Percentiles rank a stretch among this genome's conserved stretches.
phyloP scores from a whole-genome alignment of 768 basidiomycete genomes.

The Leccinum disarticulatum region DNA sequence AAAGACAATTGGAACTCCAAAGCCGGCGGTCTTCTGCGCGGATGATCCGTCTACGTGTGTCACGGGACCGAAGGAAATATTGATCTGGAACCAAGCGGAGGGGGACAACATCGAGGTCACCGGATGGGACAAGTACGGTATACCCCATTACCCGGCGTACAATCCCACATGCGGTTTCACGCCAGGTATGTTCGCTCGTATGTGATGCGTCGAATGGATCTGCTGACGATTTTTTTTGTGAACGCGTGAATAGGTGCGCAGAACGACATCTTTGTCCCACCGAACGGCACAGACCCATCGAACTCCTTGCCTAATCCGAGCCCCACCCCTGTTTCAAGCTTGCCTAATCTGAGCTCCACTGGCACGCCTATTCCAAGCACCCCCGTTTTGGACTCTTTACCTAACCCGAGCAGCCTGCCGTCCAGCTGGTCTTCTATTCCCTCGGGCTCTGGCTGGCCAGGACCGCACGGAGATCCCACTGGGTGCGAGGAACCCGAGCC shows the following conservation, averaged over 20 bases:
- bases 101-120: slow-evolving; percentile 8
- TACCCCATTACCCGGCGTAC: slow-evolving; percentile 4
- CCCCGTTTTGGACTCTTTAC: not conserved
- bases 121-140: slow-evolving; percentile 1
- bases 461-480: not conserved
- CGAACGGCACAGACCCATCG: too few species aligned
- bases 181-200: slow-evolving; percentile 7
- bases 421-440: not conserved
- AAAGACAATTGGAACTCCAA: slow-evolving; percentile 8
- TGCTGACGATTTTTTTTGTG: not conserved
- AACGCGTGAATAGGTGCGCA: slow-evolving; percentile 15
- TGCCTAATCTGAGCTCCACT: not conserved
- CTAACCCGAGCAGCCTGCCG: not conserved
- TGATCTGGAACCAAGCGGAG: slow-evolving; percentile 1
- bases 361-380: not conserved
- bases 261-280: slow-evolving; percentile 14
- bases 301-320: not conserved
- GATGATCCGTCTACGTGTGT: slow-evolving; percentile 5
- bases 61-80: slow-evolving; percentile 8
- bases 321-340: too few species aligned
- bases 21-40: slow-evolving; percentile 7
- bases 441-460: not conserved
- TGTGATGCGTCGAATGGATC: not conserved
- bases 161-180: slow-evolving; percentile 15
- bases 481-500: not conserved